Evolutionary conservation across 2,329 filamentous ascomycete genomes (phyloP).

Genomic region (Cladobotryum mycophilum): DNA sequence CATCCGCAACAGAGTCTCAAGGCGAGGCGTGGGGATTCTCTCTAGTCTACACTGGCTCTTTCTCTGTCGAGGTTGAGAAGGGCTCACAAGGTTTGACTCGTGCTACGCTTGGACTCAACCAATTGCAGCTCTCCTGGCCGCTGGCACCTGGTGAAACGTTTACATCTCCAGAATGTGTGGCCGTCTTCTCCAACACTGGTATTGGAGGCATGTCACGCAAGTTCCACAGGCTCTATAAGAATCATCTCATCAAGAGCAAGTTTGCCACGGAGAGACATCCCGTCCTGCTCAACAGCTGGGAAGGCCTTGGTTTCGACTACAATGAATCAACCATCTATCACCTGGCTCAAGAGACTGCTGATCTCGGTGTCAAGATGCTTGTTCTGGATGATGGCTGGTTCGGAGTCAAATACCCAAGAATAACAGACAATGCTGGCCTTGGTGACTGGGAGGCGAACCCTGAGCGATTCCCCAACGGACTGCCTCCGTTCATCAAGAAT

Average conservation of each 20-base stretch:
- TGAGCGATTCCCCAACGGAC: conserved; percentile 51
- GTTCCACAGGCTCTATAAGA: conserved; percentile 55
- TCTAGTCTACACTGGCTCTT: conserved; percentile 58
- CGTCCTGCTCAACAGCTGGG: conserved; percentile 59
- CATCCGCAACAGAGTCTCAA: conserved; percentile 52
- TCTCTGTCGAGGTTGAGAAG: conserved; percentile 54
- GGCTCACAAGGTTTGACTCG: conserved; percentile 56
- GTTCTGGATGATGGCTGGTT: conserved; percentile 66
- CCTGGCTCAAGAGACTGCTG: conserved; percentile 50
- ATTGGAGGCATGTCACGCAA: conserved; percentile 56
- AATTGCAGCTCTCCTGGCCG: conserved; percentile 52
- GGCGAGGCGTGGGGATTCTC: conserved; percentile 61
- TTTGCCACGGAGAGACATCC: conserved; percentile 47
- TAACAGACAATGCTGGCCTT: conserved; percentile 50
- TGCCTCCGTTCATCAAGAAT: conserved; percentile 43
- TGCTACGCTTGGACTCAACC: conserved; percentile 55
- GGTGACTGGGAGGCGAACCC: conserved; percentile 59
- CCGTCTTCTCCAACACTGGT: conserved; percentile 53
- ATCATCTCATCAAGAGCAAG: conserved; percentile 54
- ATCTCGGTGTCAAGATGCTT: conserved; percentile 55
- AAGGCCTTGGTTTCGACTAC: conserved; percentile 53
- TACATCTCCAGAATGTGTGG: conserved; percentile 56
- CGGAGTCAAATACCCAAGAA: conserved; percentile 50
- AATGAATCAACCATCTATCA: conserved; percentile 50
- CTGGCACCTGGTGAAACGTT: conserved; percentile 51